Evolutionary conservation across 2,329 filamentous ascomycete genomes (phyloP).

Genomic region (Trichoderma koningiopsis): DNA sequence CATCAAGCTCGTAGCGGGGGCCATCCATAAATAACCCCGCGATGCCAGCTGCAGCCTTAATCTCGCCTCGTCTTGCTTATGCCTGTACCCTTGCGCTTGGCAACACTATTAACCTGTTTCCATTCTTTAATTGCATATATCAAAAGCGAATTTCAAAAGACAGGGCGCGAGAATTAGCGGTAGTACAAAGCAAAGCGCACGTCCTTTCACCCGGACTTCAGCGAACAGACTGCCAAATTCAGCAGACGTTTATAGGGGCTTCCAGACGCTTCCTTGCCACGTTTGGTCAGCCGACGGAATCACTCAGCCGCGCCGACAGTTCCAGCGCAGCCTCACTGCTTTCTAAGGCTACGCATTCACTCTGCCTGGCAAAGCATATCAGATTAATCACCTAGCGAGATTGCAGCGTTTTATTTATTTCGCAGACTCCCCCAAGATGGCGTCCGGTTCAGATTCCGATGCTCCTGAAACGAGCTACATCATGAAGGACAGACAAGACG

Average conservation of each 20-base stretch:
- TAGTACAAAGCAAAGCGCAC: background rate
- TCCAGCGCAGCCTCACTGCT: constrained; percentile 4
- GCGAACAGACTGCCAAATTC: background rate
- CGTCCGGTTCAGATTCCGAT: constrained; percentile 50
- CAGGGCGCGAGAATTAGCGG: background rate
- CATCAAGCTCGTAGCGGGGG: background rate
- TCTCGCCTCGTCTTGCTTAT: constrained; percentile 1
- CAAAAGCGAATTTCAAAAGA: background rate
- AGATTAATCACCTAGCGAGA: constrained; percentile 18
- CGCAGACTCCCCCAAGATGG: constrained; percentile 46
- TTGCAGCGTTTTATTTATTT: constrained; percentile 7
- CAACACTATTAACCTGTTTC: background rate
- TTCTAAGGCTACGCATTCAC: constrained; percentile 33
- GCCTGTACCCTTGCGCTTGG: constrained; percentile 1
- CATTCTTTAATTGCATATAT: background rate
- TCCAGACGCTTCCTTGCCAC: constrained; percentile 39
- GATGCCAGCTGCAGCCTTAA: constrained; percentile 21
- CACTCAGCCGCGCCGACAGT: constrained; percentile 16
- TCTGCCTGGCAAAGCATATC: constrained; percentile 33
- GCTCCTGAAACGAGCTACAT: constrained; percentile 61
- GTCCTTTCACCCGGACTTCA: background rate
- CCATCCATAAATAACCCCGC: background rate
- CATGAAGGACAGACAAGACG: constrained; percentile 73
- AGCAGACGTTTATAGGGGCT: constrained; percentile 31
- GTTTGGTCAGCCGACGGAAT: constrained; percentile 24